Evolutionary conservation across 192 early-diverging fungal genomes (phyloP), one percentile per base, ranked within the genome.

Genomic region (Coemansia sp.): DNA sequence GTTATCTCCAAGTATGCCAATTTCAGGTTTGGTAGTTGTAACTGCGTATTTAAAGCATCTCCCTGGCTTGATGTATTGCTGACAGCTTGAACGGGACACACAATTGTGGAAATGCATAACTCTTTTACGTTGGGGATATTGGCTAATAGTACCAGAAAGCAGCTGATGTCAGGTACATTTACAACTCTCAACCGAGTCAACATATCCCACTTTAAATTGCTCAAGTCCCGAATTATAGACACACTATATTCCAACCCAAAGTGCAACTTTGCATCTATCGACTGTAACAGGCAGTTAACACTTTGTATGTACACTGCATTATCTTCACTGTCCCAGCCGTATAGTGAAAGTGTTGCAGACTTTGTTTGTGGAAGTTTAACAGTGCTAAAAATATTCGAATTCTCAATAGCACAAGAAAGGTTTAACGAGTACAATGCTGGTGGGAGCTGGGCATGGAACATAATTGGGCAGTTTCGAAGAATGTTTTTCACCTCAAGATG

Each of bases 391-490:
- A 9, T 3, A 14, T 12, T 20, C 10, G 54, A 34, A n/a, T n/a
- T 26, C 10, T n/a, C n/a, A 15, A 36, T 5, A 17, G 28, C 15
- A 6, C 28, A 20, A 20, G n/a, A 0, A 36, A 56, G 14, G 1
- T n/a, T 36, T 4, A 56, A 18, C 10, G 54, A 8, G 8, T 17
- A 1, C 6, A 56, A 18, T 11, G 17, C 10, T 10, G 54, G n/a
- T 28, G 54, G 54, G 8, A 56, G 31, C 31, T 56, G 5, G 3
- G 54, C 14, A 36, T 56, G n/a, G 15, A 56, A 56, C 3, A 49
- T 4, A 61, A 61, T 49, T 49, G 59, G 59, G 21, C 47, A 61
- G 18, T 61, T 61, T 31, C 14, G 3, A 36, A 48, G 3, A 6
- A 51, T 2, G 51, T 56, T 50, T 24, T 37, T 12, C 21, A 37